Base-by-base conservation (phyloP, 768 basidiomycete genomes). In the Boletus pseudopeckii region DNA sequence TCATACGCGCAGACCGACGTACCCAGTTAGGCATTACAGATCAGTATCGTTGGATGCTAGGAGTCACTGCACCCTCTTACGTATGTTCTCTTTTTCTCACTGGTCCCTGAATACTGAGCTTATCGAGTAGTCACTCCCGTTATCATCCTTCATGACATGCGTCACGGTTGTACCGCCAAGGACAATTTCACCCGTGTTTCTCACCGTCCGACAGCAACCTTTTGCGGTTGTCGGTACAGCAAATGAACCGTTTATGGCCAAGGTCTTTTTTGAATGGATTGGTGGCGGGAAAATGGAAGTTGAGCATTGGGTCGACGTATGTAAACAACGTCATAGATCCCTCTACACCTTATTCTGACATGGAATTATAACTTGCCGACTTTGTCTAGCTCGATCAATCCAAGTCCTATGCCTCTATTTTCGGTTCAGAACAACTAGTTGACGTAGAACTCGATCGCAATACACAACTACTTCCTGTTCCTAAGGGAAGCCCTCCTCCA, bases 281-380 rank as follows among this genome's bases (percentile, higher is more conserved):
- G 76, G 75, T 14, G 63, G 64, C 20, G 71, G 71, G 46, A 81
- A 77, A 57, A 71, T 72, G 55, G 74, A 74, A 43, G 65, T 81
- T 17, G 78, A 80, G 9, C 79, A 81, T 48, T 82, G 79, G 79
- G 72, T 81, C 7, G 77, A 81, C 60, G 80, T 78, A 59, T 52
- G 72, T 66, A 22, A 45, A 34, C 14, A 22, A 37, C 5, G 26
- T 50, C 32, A 39, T 24, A 17, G 42, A 48, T 32, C 34, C 18
- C 18, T 48, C 30, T 20, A 20, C 18, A 22, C 26, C 46, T 38
- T 17, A 17, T 47, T 40, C 28, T 42, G 28, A 41, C 32, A 15
- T 18, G 15, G 10, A 47, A 53, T 38, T 30, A 14, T 40, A 24
- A 33, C 20, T 53, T 33, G 48, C 33, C n/a, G n/a, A 50, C 24